A percentile compares a stretch with the other conserved stretches of the same genome.
Evolutionary conservation across 352 stramenopile genomes (phyloP).

Genomic region (Peronospora belbahrii): DNA sequence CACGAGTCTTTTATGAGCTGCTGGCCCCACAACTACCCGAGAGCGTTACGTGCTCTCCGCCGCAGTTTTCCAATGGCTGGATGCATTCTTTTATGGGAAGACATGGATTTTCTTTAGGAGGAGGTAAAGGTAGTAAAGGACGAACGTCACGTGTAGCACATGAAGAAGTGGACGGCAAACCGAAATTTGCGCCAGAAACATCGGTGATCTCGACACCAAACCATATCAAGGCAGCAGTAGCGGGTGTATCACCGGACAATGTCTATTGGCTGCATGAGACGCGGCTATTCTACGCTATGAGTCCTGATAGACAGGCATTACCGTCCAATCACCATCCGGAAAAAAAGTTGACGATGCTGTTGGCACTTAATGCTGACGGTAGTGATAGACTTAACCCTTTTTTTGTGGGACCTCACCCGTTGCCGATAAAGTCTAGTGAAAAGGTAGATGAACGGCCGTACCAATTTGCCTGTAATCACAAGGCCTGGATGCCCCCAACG

Average conservation of each 20-base stretch:
- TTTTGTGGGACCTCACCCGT: slow-evolving; percentile 40
- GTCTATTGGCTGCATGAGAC: slow-evolving; percentile 77
- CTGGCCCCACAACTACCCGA: slow-evolving; percentile 35
- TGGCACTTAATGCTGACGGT: slow-evolving; percentile 60
- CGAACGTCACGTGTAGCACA: slow-evolving; percentile 5
- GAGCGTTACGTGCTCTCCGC: slow-evolving; percentile 29
- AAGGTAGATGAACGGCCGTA: slow-evolving; percentile 25
- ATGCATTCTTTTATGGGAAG: slow-evolving; percentile 77
- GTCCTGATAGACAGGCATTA: slow-evolving; percentile 23
- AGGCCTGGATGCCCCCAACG: slow-evolving; percentile 62
- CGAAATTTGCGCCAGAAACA: slow-evolving; percentile 22
- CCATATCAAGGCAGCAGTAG: slow-evolving; percentile 38
- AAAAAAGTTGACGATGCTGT: slow-evolving; percentile 48
- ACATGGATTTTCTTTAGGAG: slow-evolving; percentile 49
- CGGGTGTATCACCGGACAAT: slow-evolving; percentile 43
- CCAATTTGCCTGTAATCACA: slow-evolving; percentile 64
- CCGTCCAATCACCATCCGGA: slow-evolving; percentile 23
- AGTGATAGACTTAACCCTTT: slow-evolving; percentile 66
- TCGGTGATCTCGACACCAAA: slow-evolving; percentile 39
- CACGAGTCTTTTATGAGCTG: slow-evolving; percentile 55
- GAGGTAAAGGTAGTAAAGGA: slow-evolving; percentile 19
- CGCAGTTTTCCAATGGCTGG: slow-evolving; percentile 85
- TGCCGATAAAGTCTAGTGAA: slow-evolving; percentile 11
- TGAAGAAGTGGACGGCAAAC: slow-evolving; percentile 19
- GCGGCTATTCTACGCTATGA: slow-evolving; percentile 41